phyloP scores from a whole-genome alignment of 169 alveolate genomes.

The Plasmodium relictum region DNA sequence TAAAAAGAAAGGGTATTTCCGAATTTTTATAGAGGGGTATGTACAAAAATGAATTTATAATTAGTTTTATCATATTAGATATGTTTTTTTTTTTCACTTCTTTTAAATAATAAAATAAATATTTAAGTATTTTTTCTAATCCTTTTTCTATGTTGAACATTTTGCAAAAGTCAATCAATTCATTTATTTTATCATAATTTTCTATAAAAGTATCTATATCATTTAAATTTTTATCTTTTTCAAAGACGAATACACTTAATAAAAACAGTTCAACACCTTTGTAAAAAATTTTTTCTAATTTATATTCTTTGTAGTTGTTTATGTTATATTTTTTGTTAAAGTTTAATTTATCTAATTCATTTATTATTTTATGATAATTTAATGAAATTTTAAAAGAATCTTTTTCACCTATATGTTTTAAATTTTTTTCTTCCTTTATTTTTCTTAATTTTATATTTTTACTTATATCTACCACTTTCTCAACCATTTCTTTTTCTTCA shows the following conservation, averaged over 20 bases:
- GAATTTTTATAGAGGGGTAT: constrained; percentile 29
- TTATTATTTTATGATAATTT: neutral
- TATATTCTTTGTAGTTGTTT: constrained; percentile 30
- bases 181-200: constrained; percentile 26
- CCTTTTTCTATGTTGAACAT: constrained; percentile 49
- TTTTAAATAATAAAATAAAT: constrained; percentile 53
- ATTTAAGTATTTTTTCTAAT: constrained; percentile 45
- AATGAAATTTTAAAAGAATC: no score
- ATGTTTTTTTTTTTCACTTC: constrained; percentile 48
- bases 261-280: constrained; percentile 42
- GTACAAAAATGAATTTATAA: constrained; percentile 26
- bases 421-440: no score
- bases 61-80: constrained; percentile 44
- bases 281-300: constrained; percentile 36
- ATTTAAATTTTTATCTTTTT: constrained; percentile 26
- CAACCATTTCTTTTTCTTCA: no score
- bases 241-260: constrained; percentile 55
- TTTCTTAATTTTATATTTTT: no score
- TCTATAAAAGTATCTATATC: constrained; percentile 25
- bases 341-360: constrained; percentile 22
- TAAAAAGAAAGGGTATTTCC: constrained; percentile 43
- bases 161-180: constrained; percentile 58
- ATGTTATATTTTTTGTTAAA: constrained; percentile 5
- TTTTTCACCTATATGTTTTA: no score
- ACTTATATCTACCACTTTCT: no score